Conservation (phyloP, 2,329 filamentous ascomycete genomes). For the Arthrinium phaeospermum region DNA sequence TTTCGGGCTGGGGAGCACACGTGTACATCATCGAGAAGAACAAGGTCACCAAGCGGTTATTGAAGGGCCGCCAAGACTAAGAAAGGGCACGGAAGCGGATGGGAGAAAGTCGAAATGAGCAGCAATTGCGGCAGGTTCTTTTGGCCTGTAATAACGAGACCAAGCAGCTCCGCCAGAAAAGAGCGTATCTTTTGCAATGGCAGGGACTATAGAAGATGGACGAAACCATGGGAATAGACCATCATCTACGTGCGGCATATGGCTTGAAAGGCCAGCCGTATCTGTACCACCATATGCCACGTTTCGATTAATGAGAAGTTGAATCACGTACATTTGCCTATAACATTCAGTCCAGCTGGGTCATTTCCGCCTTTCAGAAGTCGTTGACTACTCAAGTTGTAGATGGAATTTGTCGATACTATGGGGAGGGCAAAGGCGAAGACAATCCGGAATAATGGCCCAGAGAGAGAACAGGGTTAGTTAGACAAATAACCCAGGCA, state of each 20-base stretch:
- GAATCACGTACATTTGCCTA: background rate
- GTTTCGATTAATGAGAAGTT: conserved; percentile 16
- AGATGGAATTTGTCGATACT: too few relatives aligned
- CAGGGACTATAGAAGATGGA: background rate
- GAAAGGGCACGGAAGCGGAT: conserved; percentile 16
- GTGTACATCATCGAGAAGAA: conserved; percentile 99
- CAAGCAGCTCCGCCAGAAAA: conserved; percentile 6
- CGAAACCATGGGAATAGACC: conserved; percentile 1
- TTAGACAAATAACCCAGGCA: too few relatives aligned
- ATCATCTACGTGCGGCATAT: conserved; percentile 13
- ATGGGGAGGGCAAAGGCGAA: too few relatives aligned
- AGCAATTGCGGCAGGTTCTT: background rate
- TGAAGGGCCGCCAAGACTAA: conserved; percentile 97
- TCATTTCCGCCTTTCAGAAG: too few relatives aligned
- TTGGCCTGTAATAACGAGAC: background rate
- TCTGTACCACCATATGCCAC: background rate
- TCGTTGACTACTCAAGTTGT: too few relatives aligned
- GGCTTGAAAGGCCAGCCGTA: conserved; percentile 1
- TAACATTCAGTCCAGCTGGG: background rate
- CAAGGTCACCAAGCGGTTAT: conserved; percentile 98
- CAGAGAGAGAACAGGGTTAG: too few relatives aligned
- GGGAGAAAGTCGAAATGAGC: conserved; percentile 2
- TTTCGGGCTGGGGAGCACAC: conserved; percentile 97
- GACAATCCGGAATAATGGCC: too few relatives aligned
- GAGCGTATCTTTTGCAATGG: conserved; percentile 4